phyloP scores from a whole-genome alignment of 73 alveolate species.

The Paramecium sonneborni region DNA sequence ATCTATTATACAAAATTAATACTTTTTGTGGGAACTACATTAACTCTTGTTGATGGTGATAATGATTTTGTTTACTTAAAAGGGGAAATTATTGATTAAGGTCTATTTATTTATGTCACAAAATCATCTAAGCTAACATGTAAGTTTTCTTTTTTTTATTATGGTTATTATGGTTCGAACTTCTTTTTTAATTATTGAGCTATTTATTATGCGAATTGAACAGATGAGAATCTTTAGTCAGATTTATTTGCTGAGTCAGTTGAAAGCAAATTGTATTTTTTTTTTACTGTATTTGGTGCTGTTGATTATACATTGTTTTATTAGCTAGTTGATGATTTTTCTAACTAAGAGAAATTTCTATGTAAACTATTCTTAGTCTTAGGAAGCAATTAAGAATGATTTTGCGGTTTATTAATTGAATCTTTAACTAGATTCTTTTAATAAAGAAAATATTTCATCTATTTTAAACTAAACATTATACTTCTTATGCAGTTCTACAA shows the following conservation, averaged over 20 bases:
- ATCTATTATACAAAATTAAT: neutral
- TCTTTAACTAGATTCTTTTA: neutral
- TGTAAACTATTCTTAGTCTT: constrained; percentile 41
- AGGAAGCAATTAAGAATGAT: constrained; percentile 3
- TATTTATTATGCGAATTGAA: constrained; percentile 3
- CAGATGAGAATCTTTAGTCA: neutral
- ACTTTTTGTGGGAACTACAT: neutral
- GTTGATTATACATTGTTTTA: neutral
- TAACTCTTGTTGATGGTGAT: constrained; percentile 9
- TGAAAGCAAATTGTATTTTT: constrained; percentile 23
- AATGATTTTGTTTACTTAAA: constrained; percentile 22
- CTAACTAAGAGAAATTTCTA: neutral
- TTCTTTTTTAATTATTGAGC: constrained; percentile 9
- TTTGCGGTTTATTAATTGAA: neutral
- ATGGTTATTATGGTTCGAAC: neutral
- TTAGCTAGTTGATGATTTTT: neutral
- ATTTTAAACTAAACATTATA: neutral
- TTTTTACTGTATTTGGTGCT: neutral
- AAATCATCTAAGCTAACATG: constrained; percentile 40
- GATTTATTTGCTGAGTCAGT: neutral
- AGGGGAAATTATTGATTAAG: neutral
- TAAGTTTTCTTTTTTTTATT: constrained; percentile 4
- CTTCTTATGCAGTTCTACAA: constrained; percentile 46
- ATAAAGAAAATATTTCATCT: constrained; percentile 15
- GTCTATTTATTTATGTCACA: neutral